Evolutionary conservation across 1,284 basidiomycete species (phyloP).

Genomic region (Ustilago sp.): DNA sequence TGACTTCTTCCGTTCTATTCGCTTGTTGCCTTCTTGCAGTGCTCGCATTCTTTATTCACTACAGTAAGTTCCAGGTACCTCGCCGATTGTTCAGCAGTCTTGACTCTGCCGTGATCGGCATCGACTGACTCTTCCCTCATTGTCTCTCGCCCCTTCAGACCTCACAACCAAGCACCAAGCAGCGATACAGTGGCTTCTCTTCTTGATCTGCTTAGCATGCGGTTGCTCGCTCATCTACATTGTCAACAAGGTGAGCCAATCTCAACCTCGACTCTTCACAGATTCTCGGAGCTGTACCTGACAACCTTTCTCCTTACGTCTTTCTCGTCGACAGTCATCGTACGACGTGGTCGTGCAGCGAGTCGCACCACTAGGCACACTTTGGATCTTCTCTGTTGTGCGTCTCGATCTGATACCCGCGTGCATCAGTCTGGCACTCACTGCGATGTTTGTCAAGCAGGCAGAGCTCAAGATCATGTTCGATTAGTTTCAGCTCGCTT

Average conservation of each 20-base stretch:
- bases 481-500: slow-evolving; percentile 15
- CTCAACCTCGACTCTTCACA: background rate
- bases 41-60: slow-evolving; percentile 54
- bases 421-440: slow-evolving; percentile 59
- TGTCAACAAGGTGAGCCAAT: slow-evolving; percentile 59
- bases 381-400: slow-evolving; percentile 69
- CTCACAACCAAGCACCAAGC: slow-evolving; percentile 40
- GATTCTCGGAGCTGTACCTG: background rate
- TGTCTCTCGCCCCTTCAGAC: slow-evolving; percentile 24
- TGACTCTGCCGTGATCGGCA: background rate
- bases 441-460: slow-evolving; percentile 50
- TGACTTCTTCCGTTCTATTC: slow-evolving; percentile 52
- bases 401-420: slow-evolving; percentile 65
- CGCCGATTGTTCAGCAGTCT: background rate
- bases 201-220: slow-evolving; percentile 40
- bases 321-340: slow-evolving; percentile 36
- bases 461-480: slow-evolving; percentile 35
- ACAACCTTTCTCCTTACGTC: background rate
- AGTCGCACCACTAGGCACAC: slow-evolving; percentile 67
- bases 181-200: slow-evolving; percentile 46
- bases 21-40: slow-evolving; percentile 14
- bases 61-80: slow-evolving; percentile 38
- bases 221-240: slow-evolving; percentile 60
- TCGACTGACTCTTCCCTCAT: background rate
- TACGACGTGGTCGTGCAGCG: slow-evolving; percentile 66